A percentile compares a stretch with the other conserved stretches of the same genome.
Evolutionary conservation across 1,284 basidiomycete genomes (phyloP).

Genomic region (Boletus hoseneyae): DNA sequence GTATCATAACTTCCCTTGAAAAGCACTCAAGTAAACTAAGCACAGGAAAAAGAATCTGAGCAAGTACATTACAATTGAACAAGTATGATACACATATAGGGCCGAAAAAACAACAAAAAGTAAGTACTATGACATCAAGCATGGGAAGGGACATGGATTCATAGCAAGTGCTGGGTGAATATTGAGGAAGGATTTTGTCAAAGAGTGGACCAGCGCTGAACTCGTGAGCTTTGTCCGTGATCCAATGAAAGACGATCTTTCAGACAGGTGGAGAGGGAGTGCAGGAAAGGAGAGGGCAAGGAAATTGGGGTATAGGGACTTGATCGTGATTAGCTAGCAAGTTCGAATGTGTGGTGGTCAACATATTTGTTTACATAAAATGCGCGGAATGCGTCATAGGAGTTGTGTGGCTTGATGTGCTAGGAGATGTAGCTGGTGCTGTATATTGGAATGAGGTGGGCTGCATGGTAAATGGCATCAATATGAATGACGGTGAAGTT

Average conservation of each 20-base stretch:
- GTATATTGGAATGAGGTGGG: conserved; percentile 8
- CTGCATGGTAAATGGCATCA: not conserved
- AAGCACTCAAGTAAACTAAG: not conserved
- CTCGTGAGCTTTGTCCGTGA: conserved; percentile 99
- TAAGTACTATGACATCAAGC: no score
- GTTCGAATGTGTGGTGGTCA: no score
- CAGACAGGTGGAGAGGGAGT: conserved; percentile 75
- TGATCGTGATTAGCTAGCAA: no score
- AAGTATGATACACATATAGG: not conserved
- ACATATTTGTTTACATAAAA: conserved; percentile 13
- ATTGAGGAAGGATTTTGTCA: no score
- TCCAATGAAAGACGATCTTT: conserved; percentile 96
- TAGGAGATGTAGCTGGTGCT: not conserved
- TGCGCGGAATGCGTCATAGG: not conserved
- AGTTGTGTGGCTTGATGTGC: conserved; percentile 3
- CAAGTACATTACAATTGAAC: not conserved
- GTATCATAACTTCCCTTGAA: not conserved
- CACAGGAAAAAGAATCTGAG: not conserved
- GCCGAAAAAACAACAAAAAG: not conserved
- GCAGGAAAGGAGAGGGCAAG: no score
- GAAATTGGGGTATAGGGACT: no score
- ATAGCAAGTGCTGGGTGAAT: no score
- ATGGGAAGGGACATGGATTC: no score
- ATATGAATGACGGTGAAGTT: not conserved
- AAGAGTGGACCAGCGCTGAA: conserved; percentile 60